Percentiles rank a stretch among this genome's conserved stretches.
These are phyloP conservation scores for Chlorella sorokiniana DNA, from an alignment of 139 green algal species.

Conservation along the genomic window DNA sequence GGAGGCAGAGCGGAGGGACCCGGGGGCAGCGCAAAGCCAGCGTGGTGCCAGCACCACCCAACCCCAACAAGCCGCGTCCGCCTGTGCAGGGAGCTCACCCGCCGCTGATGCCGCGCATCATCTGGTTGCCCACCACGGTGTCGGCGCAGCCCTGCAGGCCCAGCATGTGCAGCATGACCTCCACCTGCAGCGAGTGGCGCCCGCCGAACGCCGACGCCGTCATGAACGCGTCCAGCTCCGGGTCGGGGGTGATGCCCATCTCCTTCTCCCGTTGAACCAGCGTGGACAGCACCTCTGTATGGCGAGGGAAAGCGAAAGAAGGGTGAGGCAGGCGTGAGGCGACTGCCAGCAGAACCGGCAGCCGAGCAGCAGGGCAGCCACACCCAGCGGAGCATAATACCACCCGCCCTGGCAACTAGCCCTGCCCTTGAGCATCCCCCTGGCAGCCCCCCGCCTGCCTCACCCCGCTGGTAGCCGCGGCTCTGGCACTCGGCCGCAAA, in stretches of 20 bases:
- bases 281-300: conserved; percentile 35
- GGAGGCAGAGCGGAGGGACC: too few relatives aligned
- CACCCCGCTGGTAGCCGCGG: conserved; percentile 2
- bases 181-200: conserved; percentile 46
- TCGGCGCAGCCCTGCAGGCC: conserved; percentile 33
- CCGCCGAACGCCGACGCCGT: conserved; percentile 29
- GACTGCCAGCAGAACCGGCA: not conserved
- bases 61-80: not conserved
- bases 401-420: not conserved
- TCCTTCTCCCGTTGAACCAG: conserved; percentile 42
- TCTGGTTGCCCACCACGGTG: conserved; percentile 52
- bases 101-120: conserved; percentile 62
- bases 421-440: not conserved
- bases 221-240: conserved; percentile 41
- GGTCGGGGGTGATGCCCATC: conserved; percentile 42
- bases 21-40: too few relatives aligned
- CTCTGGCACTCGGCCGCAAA: conserved; percentile 51
- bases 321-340: not conserved
- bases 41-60: too few relatives aligned
- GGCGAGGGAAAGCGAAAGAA: not conserved
- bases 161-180: conserved; percentile 59
- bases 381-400: not conserved
- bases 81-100: too few relatives aligned
- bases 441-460: not conserved
- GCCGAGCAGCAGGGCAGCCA: not conserved